Evolutionary conservation across 208 protist species (phyloP).

Genomic region (Trypanosoma scelopori): DNA sequence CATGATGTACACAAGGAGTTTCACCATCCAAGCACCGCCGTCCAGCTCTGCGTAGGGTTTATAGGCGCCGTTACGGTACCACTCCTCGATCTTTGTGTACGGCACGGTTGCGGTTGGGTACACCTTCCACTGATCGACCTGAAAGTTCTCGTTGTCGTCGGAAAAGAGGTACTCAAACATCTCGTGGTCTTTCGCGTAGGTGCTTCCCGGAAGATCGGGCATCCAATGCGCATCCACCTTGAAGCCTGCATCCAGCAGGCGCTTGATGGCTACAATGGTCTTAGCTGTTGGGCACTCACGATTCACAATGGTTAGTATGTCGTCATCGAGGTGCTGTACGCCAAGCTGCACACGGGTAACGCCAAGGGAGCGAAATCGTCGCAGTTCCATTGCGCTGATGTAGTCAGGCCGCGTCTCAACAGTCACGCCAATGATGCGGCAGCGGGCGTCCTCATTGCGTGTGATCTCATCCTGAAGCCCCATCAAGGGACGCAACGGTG

Average conservation of each 20-base stretch:
- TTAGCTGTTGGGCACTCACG: slow-evolving; percentile 97
- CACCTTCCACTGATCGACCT: slow-evolving; percentile 99
- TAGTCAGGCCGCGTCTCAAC: slow-evolving; percentile 99
- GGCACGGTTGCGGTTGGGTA: slow-evolving; percentile 99
- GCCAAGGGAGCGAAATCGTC: slow-evolving; percentile 79
- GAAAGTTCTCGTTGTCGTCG: slow-evolving; percentile 91
- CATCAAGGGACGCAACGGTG: slow-evolving; percentile 59
- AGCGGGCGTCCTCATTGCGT: slow-evolving; percentile 91
- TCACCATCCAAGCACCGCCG: slow-evolving; percentile 79
- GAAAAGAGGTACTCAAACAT: slow-evolving; percentile 91
- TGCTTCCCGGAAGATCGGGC: slow-evolving; percentile 98
- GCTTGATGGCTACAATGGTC: slow-evolving; percentile 91
- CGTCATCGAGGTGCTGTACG: slow-evolving; percentile 99
- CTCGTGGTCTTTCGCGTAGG: slow-evolving; percentile 93
- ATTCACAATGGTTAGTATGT: slow-evolving; percentile 95
- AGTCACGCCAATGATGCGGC: slow-evolving; percentile 99
- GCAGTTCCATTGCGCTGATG: slow-evolving; percentile 94
- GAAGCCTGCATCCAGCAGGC: slow-evolving; percentile 97
- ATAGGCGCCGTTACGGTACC: slow-evolving; percentile 95
- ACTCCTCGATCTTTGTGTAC: slow-evolving; percentile 97
- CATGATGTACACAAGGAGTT: slow-evolving; percentile 96
- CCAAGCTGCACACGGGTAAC: slow-evolving; percentile 99
- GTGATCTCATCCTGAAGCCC: slow-evolving; percentile 77
- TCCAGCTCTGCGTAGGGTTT: slow-evolving; percentile 94
- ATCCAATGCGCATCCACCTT: slow-evolving; percentile 99